Conservation (phyloP, 2,329 filamentous ascomycete species). For the Fusarium albosuccineum region DNA sequence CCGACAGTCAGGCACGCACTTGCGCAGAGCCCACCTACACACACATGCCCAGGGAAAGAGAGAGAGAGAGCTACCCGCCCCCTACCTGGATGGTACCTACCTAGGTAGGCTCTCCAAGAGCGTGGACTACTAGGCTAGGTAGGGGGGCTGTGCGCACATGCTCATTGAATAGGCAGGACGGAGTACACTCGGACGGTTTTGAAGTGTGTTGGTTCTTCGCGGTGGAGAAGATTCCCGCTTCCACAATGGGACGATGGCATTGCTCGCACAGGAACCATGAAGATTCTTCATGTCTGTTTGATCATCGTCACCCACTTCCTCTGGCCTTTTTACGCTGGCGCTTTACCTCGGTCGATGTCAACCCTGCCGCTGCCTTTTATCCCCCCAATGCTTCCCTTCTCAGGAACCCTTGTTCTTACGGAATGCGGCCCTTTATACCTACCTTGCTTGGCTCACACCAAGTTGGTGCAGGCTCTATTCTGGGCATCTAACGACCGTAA, state of each 20-base stretch:
- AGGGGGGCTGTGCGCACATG: conserved; percentile 32
- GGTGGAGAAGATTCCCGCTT: conserved; percentile 30
- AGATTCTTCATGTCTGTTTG: conserved; percentile 17
- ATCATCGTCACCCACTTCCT: conserved; percentile 6
- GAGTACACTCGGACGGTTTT: conserved; percentile 19
- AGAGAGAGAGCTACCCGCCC: neutral
- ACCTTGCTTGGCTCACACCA: conserved; percentile 17
- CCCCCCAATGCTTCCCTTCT: conserved; percentile 2
- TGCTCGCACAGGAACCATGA: conserved; percentile 24
- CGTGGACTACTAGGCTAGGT: conserved; percentile 28
- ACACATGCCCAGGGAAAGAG: too few relatives aligned
- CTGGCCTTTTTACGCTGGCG: conserved; percentile 8
- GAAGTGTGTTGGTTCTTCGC: conserved; percentile 35
- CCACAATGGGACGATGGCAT: conserved; percentile 35
- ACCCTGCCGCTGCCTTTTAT: conserved; percentile 5
- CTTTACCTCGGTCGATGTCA: conserved; percentile 12
- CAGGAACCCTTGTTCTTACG: conserved; percentile 28
- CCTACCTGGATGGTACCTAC: conserved; percentile 1
- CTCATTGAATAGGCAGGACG: conserved; percentile 7
- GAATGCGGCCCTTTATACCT: conserved; percentile 40
- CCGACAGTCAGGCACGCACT: conserved; percentile 5
- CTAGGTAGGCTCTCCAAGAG: conserved; percentile 10
- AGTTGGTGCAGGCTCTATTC: conserved; percentile 25
- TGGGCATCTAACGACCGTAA: conserved; percentile 22
- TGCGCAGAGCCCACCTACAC: neutral